Evolutionary conservation across 2,329 filamentous ascomycete species (phyloP).

Genomic region (Cryphonectria parasitica): DNA sequence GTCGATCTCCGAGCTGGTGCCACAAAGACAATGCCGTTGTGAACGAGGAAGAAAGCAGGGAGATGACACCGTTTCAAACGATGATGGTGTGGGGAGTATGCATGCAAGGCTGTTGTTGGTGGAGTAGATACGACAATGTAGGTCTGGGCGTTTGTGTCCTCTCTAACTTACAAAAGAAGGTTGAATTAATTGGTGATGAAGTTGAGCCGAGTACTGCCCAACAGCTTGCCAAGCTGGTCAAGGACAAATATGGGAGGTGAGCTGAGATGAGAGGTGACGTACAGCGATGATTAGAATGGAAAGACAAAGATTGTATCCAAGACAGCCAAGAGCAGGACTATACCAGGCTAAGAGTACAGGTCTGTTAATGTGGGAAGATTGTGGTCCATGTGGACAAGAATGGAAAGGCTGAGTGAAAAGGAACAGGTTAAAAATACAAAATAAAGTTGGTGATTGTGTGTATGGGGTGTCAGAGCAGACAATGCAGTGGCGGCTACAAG

Average conservation of each 20-base stretch:
- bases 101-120: not conserved
- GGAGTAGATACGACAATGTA: not conserved
- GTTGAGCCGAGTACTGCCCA: not conserved
- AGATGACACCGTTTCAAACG: conserved; percentile 14
- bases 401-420: not conserved
- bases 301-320: not conserved
- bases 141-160: not conserved
- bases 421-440: not conserved
- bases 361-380: not conserved
- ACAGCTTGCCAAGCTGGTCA: not conserved
- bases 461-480: not conserved
- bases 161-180: not conserved
- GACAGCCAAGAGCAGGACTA: not conserved
- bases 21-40: not conserved
- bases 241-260: not conserved
- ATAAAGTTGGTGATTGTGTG: not conserved
- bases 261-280: not conserved
- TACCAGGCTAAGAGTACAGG: not conserved
- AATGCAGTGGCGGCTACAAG: not conserved
- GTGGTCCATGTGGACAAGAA: not conserved
- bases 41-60: conserved; percentile 1
- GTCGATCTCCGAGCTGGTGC: conserved; percentile 9
- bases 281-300: not conserved
- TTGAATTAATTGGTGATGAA: not conserved
- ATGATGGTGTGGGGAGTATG: not conserved